Base-by-base conservation (phyloP, 768 basidiomycete genomes). In the Tulasnella sp. region DNA sequence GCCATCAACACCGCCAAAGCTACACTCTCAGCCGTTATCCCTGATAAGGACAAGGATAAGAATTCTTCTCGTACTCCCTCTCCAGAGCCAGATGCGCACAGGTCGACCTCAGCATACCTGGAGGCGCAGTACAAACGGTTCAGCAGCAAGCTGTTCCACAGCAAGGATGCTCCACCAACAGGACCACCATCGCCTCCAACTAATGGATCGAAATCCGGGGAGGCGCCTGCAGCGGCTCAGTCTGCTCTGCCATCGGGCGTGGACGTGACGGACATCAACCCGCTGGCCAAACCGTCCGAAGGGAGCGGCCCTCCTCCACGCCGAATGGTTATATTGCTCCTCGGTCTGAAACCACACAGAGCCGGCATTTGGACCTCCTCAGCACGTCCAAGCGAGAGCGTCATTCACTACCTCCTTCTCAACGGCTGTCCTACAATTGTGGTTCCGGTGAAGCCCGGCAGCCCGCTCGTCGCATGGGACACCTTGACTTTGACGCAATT, bases 381-480 rank as follows among this genome's bases (percentile, higher is more conserved):
- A 81, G 88, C 88, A 27, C 86, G 91, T 0, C 91, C 91, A 1
- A 86, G 86, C 39, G 90, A 92, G 85, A 91, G 90, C 81, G 90
- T 92, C 18, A 88, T 92, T 24, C 88, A 89, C 78, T 92, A 92
- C 82, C 85, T 89, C 78, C 85, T 92, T 31, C 86, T 91, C 58
- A 90, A 90, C 83, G 90, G 90, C 8, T 90, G 89, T 82, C 90
- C 91, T 0, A 87, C 89, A 7, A 84, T 92, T 48, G 89, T 91
- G 10, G 84, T 91, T 1, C 91, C 91, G 8, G 90, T 88, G 62
- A 90, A 89, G 83, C 81, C 87, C 12, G 91, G 91, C 39, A 89
- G 89, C 52, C 91, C 91, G n/a, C 86, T 92, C 48, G 82, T 91
- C 36, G 89, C 90, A 12, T 92, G 91, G 91, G 90, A 91, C 83